Conservation (phyloP, 805 yeast genomes). For the Hanseniaspora osmophila region DNA sequence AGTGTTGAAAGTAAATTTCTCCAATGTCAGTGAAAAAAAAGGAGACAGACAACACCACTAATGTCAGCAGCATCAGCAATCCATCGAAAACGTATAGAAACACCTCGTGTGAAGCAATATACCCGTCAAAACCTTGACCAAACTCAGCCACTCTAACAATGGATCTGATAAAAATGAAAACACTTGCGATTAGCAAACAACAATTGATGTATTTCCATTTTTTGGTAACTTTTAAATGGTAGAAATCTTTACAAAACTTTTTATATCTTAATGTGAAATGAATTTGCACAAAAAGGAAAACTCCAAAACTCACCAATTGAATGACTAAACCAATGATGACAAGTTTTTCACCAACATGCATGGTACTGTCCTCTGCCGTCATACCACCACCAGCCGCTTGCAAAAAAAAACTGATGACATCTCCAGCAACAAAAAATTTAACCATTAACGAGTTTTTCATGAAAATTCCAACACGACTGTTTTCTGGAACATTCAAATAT, state of each 20-base stretch:
- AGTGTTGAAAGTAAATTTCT: background rate
- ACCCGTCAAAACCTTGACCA: slow-evolving; percentile 19
- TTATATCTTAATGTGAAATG: slow-evolving; percentile 8
- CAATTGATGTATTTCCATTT: slow-evolving; percentile 11
- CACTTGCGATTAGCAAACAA: slow-evolving; percentile 7
- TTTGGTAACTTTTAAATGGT: background rate
- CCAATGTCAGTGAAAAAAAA: background rate
- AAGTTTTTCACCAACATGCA: slow-evolving; percentile 12
- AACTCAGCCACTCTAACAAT: slow-evolving; percentile 22
- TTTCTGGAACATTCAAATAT: slow-evolving; percentile 1
- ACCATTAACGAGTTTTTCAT: slow-evolving; percentile 14
- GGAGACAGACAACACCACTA: background rate
- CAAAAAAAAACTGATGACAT: slow-evolving; percentile 17
- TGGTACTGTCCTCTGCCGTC: slow-evolving; percentile 7
- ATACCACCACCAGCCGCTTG: slow-evolving; percentile 24
- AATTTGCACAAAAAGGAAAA: slow-evolving; percentile 15
- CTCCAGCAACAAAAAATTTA: slow-evolving; percentile 20
- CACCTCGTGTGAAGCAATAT: slow-evolving; percentile 15
- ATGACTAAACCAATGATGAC: slow-evolving; percentile 20
- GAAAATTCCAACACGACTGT: slow-evolving; percentile 9
- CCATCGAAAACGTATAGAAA: slow-evolving; percentile 21
- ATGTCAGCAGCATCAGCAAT: background rate
- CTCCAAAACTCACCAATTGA: slow-evolving; percentile 19
- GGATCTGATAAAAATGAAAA: slow-evolving; percentile 19
- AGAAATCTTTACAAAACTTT: background rate